Evolutionary conservation across 805 yeast genomes (phyloP), one percentile per base, ranked within the genome.

Genomic region (Teunomyces tritomae): DNA sequence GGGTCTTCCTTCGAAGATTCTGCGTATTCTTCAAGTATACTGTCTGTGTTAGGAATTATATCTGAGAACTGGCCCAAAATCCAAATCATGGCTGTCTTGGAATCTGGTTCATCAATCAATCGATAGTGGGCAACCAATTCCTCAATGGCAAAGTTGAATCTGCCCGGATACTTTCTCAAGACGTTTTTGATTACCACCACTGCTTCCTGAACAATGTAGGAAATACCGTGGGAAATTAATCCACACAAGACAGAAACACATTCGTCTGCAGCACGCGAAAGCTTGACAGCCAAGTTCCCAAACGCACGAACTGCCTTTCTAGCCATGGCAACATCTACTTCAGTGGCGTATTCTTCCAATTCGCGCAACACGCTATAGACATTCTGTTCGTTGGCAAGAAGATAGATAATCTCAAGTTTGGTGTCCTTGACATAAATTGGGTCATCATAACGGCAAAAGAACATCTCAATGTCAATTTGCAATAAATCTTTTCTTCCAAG

Each of bases 381-480:
- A 56, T 87, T 87, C 8, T 63, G 53, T 45, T 80, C 83, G 57
- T 82, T 78, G 1, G 97, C 95, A 41, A 92, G 70, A 32, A 89
- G 70, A 56, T 87, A 88, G 17, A 92, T 82, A 49, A 94, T 85
- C 61, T 92, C 97, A 39, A 92, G 71, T 59, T 92, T 92, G 4
- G 97, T 87, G 57, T 89, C 92, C 63, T 90, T 89, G 60, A 92
- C 83, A 62, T 88, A 92, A 17, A 87, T 81, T 1, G 96, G 94
- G 62, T 91, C 97, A 62, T 87, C 85, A 57, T 80, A 87, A 49
- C 82, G 83, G 67, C 94, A 85, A 65, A 89, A 90, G 61, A 91
- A 89, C 68, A 82, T 79, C 45, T 82, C 79, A n/a, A 88, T 89
- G 52, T 87, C 94, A 46, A 87, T 71, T 24, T 73, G 65, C 35